phyloP scores from a whole-genome alignment of 1,284 basidiomycete species.

The Moesziomyces aphidis region DNA sequence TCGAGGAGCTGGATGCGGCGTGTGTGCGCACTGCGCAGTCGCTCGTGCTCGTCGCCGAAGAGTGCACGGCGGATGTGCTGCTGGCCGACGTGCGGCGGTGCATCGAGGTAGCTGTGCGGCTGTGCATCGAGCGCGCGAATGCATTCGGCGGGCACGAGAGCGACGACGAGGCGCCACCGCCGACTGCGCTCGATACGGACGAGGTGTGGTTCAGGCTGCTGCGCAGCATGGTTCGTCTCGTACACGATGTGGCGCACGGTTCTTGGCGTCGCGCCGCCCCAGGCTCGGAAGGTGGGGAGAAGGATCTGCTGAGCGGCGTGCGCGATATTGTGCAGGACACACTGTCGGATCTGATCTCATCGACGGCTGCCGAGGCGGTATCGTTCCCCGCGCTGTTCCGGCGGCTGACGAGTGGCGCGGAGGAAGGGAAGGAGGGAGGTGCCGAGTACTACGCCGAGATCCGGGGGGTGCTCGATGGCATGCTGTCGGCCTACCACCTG shows the following conservation, averaged over 20 bases:
- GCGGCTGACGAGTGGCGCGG: constrained; percentile 73
- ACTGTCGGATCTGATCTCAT: constrained; percentile 84
- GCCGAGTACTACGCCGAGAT: constrained; percentile 83
- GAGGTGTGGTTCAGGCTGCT: constrained; percentile 92
- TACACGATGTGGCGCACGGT: constrained; percentile 71
- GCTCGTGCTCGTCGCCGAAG: constrained; percentile 16
- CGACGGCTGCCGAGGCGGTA: constrained; percentile 81
- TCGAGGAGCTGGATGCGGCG: constrained; percentile 50
- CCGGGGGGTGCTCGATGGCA: constrained; percentile 86
- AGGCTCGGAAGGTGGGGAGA: not conserved
- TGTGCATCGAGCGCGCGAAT: constrained; percentile 43
- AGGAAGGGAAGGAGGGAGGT: constrained; percentile 5
- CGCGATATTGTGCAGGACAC: constrained; percentile 83
- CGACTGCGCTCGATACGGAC: constrained; percentile 73
- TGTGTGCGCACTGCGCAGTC: constrained; percentile 55
- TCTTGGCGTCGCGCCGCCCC: not conserved
- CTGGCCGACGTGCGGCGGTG: constrained; percentile 28
- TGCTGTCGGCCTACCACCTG: constrained; percentile 91
- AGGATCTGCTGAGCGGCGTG: constrained; percentile 24
- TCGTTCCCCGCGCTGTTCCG: constrained; percentile 93
- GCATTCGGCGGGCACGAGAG: constrained; percentile 35
- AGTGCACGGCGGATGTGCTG: constrained; percentile 7
- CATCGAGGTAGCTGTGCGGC: constrained; percentile 48
- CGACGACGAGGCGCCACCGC: constrained; percentile 26
- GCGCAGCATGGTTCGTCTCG: constrained; percentile 80